Conservation (phyloP, 148 eudicot species). For the Vaccinium corymbosum region DNA sequence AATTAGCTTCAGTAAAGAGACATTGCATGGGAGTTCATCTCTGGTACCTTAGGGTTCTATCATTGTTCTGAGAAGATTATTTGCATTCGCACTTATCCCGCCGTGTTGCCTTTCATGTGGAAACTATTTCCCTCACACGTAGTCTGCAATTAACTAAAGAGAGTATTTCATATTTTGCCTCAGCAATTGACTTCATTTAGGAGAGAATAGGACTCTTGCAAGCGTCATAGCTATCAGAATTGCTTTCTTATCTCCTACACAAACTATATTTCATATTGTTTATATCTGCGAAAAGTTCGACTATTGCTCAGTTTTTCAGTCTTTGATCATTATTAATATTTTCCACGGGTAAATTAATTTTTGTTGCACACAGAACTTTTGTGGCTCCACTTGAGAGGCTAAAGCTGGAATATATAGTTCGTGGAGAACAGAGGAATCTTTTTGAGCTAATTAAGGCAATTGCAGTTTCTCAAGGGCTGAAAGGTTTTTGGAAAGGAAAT, state of each 20-base stretch:
- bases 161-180: background rate
- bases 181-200: constrained; percentile 3
- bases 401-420: constrained; percentile 93
- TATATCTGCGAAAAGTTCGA: background rate
- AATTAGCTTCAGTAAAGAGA: constrained; percentile 1
- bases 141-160: background rate
- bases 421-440: constrained; percentile 77
- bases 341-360: background rate
- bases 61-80: background rate
- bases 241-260: background rate
- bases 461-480: constrained; percentile 76
- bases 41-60: background rate
- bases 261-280: background rate
- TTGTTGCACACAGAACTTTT: constrained; percentile 62
- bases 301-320: background rate
- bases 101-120: background rate
- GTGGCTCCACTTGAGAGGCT: constrained; percentile 97
- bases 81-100: background rate
- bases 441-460: constrained; percentile 69
- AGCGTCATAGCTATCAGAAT: background rate
- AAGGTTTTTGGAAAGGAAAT: constrained; percentile 98
- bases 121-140: background rate
- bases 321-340: background rate
- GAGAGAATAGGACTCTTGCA: background rate
- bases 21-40: background rate